phyloP scores from a whole-genome alignment of 345 rosid species.

The Gossypium arboreum region DNA sequence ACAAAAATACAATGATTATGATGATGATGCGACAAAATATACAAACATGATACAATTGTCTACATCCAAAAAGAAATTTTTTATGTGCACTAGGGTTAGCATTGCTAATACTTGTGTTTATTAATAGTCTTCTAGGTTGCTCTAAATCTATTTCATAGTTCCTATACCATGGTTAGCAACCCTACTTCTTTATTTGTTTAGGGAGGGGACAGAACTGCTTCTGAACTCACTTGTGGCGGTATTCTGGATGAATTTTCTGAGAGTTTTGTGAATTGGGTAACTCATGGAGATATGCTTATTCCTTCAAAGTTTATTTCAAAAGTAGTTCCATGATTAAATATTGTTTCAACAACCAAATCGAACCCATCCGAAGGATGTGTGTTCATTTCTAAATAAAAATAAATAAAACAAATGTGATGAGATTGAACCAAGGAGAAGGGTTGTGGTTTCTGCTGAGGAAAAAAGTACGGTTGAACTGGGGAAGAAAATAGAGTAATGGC shows the following conservation, averaged over 20 bases:
- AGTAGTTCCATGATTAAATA: constrained; percentile 1
- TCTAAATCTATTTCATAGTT: neutral
- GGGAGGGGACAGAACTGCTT: constrained; percentile 38
- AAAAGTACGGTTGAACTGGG: neutral
- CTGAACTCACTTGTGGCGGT: constrained; percentile 13
- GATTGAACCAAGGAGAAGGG: neutral
- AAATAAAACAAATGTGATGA: neutral
- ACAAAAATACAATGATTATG: neutral
- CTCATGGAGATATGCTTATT: constrained; percentile 43
- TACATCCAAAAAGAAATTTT: neutral
- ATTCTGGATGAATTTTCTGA: constrained; percentile 34
- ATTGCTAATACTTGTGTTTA: neutral
- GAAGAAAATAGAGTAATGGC: constrained; percentile 11
- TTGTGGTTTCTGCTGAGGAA: neutral
- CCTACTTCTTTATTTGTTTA: constrained; percentile 15
- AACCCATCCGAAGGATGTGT: constrained; percentile 60
- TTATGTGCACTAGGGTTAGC: too few relatives aligned
- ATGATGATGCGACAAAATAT: neutral
- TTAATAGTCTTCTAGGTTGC: neutral
- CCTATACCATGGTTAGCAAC: neutral
- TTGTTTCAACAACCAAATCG: constrained; percentile 12
- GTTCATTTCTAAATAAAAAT: constrained; percentile 11
- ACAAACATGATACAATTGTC: neutral
- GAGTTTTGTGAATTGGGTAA: constrained; percentile 65
- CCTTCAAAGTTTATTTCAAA: constrained; percentile 17